phyloP scores from a whole-genome alignment of 768 basidiomycete genomes.

The Tephrocybe sp. region DNA sequence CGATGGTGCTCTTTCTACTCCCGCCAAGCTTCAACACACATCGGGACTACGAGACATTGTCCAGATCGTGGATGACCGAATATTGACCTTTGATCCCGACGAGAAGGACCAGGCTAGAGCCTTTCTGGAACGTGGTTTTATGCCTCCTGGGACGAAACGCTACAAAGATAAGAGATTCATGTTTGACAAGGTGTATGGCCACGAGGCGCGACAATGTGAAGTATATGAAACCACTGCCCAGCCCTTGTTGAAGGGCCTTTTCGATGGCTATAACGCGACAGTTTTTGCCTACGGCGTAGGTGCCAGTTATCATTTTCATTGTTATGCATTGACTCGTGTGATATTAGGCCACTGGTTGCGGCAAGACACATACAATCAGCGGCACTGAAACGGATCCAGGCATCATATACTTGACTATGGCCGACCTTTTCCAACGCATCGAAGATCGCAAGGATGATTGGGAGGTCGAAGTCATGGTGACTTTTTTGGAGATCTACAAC shows the following conservation, averaged over 20 bases:
- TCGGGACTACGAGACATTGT: conserved; percentile 73
- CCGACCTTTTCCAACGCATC: conserved; percentile 92
- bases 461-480: conserved; percentile 85
- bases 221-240: conserved; percentile 86
- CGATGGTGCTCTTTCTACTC: conserved; percentile 82
- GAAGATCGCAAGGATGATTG: conserved; percentile 83
- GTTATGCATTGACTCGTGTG: conserved; percentile 12
- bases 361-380: conserved; percentile 98
- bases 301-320: conserved; percentile 7
- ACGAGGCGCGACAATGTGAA: conserved; percentile 77
- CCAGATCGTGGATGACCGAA: conserved; percentile 90
- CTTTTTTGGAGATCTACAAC: conserved; percentile 98
- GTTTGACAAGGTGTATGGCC: conserved; percentile 91
- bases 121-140: conserved; percentile 81
- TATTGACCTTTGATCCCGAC: conserved; percentile 93
- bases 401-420: conserved; percentile 95
- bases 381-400: conserved; percentile 87
- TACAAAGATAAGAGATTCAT: conserved; percentile 97
- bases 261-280: conserved; percentile 96
- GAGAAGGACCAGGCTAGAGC: conserved; percentile 79
- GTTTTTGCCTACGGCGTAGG: conserved; percentile 96
- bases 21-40: conserved; percentile 50
- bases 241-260: conserved; percentile 77
- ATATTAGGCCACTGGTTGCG: conserved; percentile 96
- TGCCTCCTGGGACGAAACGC: conserved; percentile 85